Conservation (phyloP, 257 asterid species). For the Lycium ferocissimum region DNA sequence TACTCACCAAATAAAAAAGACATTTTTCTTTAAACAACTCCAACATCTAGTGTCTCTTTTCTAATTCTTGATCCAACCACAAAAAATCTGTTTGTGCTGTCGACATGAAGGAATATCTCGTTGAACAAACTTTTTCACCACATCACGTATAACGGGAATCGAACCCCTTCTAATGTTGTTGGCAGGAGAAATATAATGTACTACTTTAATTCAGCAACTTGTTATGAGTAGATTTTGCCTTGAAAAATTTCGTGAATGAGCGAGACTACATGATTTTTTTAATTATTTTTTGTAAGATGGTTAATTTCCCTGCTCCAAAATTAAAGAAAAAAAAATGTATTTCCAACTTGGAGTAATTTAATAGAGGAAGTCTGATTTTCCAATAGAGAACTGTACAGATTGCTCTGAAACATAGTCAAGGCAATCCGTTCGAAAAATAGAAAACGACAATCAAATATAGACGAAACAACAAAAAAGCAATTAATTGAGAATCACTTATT, state of each 20-base stretch:
- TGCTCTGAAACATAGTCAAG: slow-evolving; percentile 9
- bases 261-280: too few relatives aligned
- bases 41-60: too few relatives aligned
- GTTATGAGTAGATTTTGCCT: too few relatives aligned
- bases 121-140: too few relatives aligned
- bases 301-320: background rate
- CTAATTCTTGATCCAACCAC: too few relatives aligned
- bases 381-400: background rate
- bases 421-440: slow-evolving; percentile 5
- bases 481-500: background rate
- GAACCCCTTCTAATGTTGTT: too few relatives aligned
- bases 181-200: too few relatives aligned
- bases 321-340: background rate
- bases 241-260: too few relatives aligned
- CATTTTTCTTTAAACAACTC: background rate
- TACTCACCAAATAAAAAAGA: background rate
- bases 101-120: too few relatives aligned
- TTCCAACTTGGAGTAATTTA: background rate
- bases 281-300: background rate
- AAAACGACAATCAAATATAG: background rate
- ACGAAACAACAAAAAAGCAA: slow-evolving; percentile 19
- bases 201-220: too few relatives aligned
- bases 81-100: too few relatives aligned
- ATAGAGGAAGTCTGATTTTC: background rate
- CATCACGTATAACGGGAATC: too few relatives aligned